Percentiles rank a stretch among this genome's conserved stretches.
Evolutionary conservation across 176 grass and related monocot species (phyloP).

Genomic region (Avena insularis): DNA sequence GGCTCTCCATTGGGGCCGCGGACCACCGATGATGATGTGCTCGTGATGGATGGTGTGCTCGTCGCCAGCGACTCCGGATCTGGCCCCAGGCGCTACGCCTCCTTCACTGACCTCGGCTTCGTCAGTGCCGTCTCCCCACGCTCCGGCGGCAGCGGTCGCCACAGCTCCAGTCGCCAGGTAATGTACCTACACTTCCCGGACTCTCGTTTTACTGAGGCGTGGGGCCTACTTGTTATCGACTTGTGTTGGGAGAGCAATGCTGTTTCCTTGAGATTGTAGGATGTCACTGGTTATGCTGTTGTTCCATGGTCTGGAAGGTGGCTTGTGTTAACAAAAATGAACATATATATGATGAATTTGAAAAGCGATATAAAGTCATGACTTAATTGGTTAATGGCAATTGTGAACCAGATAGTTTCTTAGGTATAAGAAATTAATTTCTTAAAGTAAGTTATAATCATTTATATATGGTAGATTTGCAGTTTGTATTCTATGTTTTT

Average conservation of each 20-base stretch:
- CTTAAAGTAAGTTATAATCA: background rate
- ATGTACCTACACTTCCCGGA: background rate
- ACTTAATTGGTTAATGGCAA: background rate
- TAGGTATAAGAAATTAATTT: conserved; percentile 21
- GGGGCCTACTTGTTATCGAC: background rate
- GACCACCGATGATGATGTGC: conserved; percentile 42
- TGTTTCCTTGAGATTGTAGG: background rate
- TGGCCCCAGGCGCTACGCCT: background rate
- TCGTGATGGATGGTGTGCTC: conserved; percentile 64
- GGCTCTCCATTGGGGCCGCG: background rate
- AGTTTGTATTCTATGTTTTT: background rate
- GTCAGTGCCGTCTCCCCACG: background rate
- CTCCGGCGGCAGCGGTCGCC: background rate
- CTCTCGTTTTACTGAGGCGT: background rate
- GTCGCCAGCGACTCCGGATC: conserved; percentile 24
- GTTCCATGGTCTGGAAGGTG: background rate
- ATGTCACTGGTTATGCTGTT: background rate
- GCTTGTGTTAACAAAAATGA: background rate
- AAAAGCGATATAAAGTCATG: conserved; percentile 22
- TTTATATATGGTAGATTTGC: background rate
- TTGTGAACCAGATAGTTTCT: background rate
- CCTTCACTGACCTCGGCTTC: conserved; percentile 1
- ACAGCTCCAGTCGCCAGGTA: conserved; percentile 34
- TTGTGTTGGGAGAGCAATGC: conserved; percentile 24
- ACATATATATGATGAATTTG: background rate